Conservation (phyloP, 2,329 filamentous ascomycete genomes). For the Paracoccidioides lutzii region DNA sequence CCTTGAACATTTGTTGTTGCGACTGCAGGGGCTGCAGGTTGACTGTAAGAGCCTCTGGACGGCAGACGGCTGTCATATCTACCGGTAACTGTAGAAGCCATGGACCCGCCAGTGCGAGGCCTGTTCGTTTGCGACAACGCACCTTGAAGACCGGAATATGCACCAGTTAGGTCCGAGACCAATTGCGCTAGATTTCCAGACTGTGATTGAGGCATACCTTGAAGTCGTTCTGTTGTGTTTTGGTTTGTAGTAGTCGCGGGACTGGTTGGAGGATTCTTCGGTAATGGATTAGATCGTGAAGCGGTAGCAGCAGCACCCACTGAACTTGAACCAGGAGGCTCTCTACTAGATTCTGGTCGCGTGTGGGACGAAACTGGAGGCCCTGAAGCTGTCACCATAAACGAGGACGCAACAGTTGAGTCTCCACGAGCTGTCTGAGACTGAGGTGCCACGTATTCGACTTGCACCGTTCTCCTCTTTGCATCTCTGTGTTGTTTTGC, state of each 20-base stretch:
- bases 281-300: conserved; percentile 40
- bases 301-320: conserved; percentile 17
- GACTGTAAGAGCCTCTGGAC: conserved; percentile 70
- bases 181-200: conserved; percentile 41
- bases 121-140: conserved; percentile 39
- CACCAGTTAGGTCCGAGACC: conserved; percentile 45
- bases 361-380: conserved; percentile 12
- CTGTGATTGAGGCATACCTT: conserved; percentile 30
- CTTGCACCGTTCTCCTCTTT: conserved; percentile 88
- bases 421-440: conserved; percentile 71
- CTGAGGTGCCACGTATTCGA: conserved; percentile 89
- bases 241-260: conserved; percentile 6
- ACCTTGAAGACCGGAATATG: conserved; percentile 35
- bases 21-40: conserved; percentile 74
- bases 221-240: conserved; percentile 12
- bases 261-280: conserved; percentile 41
- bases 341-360: conserved; percentile 36
- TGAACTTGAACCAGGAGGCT: conserved; percentile 21
- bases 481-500: conserved; percentile 45
- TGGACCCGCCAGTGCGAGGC: conserved; percentile 70
- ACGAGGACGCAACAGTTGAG: conserved; percentile 22
- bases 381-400: conserved; percentile 15
- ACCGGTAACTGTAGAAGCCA: conserved; percentile 47
- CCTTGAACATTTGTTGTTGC: conserved; percentile 82
- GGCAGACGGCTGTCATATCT: conserved; percentile 45